phyloP scores from a whole-genome alignment of 148 eudicot genomes.

The Heliosperma pusillum region DNA sequence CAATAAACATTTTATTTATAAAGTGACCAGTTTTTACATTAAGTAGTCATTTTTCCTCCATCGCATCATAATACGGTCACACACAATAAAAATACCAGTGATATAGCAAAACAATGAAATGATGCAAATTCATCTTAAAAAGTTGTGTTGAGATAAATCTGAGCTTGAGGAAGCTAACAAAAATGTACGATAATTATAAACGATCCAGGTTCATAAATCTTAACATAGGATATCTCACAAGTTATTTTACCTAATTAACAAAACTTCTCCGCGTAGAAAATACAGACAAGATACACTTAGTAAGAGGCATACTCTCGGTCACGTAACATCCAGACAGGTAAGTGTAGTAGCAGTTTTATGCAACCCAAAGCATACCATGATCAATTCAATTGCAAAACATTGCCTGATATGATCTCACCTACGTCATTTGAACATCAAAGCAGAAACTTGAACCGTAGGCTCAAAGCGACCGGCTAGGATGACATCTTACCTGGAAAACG shows the following conservation, averaged over 20 bases:
- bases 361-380: neutral
- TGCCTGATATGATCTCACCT: neutral
- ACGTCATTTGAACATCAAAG: neutral
- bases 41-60: too few relatives aligned
- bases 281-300: neutral
- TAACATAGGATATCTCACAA: neutral
- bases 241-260: constrained; percentile 14
- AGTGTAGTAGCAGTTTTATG: neutral
- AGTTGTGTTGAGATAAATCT: neutral
- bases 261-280: constrained; percentile 6
- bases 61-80: too few relatives aligned
- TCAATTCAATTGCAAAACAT: neutral
- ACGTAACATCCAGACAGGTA: neutral
- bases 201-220: constrained; percentile 1
- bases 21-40: too few relatives aligned
- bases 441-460: neutral
- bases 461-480: neutral
- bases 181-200: neutral
- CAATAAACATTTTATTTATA: too few relatives aligned
- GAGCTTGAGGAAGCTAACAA: neutral
- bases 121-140: too few relatives aligned
- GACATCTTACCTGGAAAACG: constrained; percentile 17
- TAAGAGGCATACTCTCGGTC: neutral
- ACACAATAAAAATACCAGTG: too few relatives aligned
- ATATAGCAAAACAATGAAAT: too few relatives aligned